phyloP scores from a whole-genome alignment of 139 green algal genomes.

The Asterochloris erici region DNA sequence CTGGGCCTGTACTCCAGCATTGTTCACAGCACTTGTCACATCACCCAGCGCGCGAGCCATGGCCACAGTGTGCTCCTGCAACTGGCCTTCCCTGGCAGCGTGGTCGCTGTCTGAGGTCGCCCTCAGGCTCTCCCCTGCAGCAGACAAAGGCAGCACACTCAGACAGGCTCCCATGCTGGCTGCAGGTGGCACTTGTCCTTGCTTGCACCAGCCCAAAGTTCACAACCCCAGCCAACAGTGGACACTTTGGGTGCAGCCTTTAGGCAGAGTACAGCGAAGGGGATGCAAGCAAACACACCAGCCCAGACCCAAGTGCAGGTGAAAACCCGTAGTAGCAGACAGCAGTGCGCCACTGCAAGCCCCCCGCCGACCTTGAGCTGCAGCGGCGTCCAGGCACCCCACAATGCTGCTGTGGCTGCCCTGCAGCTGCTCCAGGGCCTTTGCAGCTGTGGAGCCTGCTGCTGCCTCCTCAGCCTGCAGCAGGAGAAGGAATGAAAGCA shows the following conservation, averaged over 20 bases:
- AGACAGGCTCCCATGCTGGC: neutral
- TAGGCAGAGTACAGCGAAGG: neutral
- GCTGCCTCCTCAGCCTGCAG: conserved; percentile 2
- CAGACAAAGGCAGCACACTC: neutral
- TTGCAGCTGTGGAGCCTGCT: neutral
- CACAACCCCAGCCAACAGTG: neutral
- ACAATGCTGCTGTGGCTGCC: conserved; percentile 4
- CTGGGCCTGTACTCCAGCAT: too few species aligned
- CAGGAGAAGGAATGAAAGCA: neutral
- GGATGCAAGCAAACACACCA: neutral
- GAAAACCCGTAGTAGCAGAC: neutral
- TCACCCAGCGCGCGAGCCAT: too few species aligned
- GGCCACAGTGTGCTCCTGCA: too few species aligned
- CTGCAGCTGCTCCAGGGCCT: conserved; percentile 11
- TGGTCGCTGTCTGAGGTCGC: too few species aligned
- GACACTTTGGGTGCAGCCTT: neutral
- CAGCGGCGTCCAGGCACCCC: conserved; percentile 4
- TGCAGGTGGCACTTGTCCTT: too few species aligned
- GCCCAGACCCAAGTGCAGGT: neutral
- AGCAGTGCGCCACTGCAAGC: neutral
- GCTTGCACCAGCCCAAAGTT: too few species aligned
- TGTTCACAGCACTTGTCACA: too few species aligned
- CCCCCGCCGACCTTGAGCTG: neutral
- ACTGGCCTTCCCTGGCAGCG: too few species aligned
- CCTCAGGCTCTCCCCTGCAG: too few species aligned